Evolutionary conservation across 495 filamentous ascomycete genomes (phyloP).

Genomic region (Aspergillus nanangensis): DNA sequence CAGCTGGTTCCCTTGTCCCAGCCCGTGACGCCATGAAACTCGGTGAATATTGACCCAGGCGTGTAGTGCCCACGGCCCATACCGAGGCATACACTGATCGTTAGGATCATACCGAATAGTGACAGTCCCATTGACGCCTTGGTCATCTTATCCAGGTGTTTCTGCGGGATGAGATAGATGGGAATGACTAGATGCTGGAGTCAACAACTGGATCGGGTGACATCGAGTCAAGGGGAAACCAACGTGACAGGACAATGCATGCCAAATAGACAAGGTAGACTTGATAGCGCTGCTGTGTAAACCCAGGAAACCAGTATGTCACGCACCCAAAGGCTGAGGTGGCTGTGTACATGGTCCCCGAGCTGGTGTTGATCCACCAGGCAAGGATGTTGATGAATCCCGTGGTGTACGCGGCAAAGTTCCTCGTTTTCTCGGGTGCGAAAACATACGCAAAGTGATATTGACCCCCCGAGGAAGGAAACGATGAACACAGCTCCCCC

Average conservation of each 20-base stretch:
- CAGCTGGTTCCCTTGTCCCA: constrained; percentile 22
- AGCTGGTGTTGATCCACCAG: constrained; percentile 22
- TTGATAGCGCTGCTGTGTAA: constrained; percentile 18
- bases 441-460: constrained; percentile 30
- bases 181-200: constrained; percentile 9
- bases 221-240: background rate
- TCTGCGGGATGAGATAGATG: constrained; percentile 11
- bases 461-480: constrained; percentile 28
- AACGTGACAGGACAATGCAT: constrained; percentile 11
- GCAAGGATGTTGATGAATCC: constrained; percentile 25
- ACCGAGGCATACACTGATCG: constrained; percentile 10
- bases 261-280: constrained; percentile 20
- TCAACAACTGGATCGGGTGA: background rate
- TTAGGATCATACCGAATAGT: constrained; percentile 10
- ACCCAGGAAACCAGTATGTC: constrained; percentile 18
- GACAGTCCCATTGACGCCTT: constrained; percentile 18
- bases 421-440: constrained; percentile 15
- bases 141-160: constrained; percentile 11
- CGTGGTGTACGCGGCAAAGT: constrained; percentile 23
- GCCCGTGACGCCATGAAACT: constrained; percentile 16
- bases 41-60: constrained; percentile 13
- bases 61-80: constrained; percentile 17
- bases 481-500: constrained; percentile 19
- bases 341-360: constrained; percentile 10
- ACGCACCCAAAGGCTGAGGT: constrained; percentile 19